Base-by-base conservation (phyloP, 768 basidiomycete species). In the Candolleomyces efflorescens region DNA sequence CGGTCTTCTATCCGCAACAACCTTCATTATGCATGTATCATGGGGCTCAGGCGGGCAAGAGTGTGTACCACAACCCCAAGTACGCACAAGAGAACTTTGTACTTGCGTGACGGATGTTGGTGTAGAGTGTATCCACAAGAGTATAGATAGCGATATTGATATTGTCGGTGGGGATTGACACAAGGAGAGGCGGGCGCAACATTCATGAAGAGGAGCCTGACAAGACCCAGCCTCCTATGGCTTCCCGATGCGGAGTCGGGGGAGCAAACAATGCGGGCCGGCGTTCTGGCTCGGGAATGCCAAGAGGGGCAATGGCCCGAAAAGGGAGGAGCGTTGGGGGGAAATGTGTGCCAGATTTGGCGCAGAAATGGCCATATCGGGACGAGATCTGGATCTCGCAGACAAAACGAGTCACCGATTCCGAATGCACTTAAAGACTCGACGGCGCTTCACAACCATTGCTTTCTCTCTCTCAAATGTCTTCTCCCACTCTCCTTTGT, bases 31-130 rank as follows among this genome's bases (percentile, higher is more conserved):
- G 43, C 32, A 47, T 49, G 52, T 60, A 26, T 56, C 43, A 50
- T 54, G 46, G 41, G 58, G 53, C 53, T 32, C 75, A 97, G 94
- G 78, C 80, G 61, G 93, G 93, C 54, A 88, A 94, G 78, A 86
- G 86, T 68, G 85, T 90, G 12, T 97, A 95, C 82, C 82, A 90
- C 77, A 87, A 87, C 61, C 74, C 86, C 37, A 82, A 84, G 67
- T 91, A 92, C 23, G 47, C 47, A 23, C 48, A 57, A 37, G 38
- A 41, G 9, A 39, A 24, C 43, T 9, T 57, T 50, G 55, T 56
- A 37, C 15, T 56, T 17, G 27, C 37, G 41, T 56, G 47, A 49
- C 5, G 17, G 18, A 39, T 56, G 50, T 27, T 41, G 38, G 56
- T 60, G 58, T 53, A 55, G 18, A 39, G 18, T 23, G 20, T 48